Conservation (phyloP, 2,329 filamentous ascomycete species). For the Colletotrichum magnum region DNA sequence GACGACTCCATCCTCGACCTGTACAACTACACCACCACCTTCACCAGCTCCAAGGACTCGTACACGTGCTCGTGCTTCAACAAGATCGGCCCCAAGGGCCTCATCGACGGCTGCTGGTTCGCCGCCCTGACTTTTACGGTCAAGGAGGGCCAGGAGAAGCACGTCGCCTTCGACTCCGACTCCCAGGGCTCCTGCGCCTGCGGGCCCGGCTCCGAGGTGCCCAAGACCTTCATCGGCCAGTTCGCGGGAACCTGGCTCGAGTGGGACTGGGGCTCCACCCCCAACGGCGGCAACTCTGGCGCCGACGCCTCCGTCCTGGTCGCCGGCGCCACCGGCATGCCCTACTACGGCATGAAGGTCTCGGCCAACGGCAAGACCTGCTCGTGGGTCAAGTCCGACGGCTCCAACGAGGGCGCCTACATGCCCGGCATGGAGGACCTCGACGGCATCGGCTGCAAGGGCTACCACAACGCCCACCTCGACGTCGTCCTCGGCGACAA, state of each 20-base stretch:
- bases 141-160: slow-evolving; percentile 51
- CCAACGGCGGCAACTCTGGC: slow-evolving; percentile 65
- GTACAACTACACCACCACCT: slow-evolving; percentile 62
- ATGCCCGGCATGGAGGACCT: slow-evolving; percentile 51
- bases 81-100: slow-evolving; percentile 64
- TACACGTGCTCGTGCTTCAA: slow-evolving; percentile 62
- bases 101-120: slow-evolving; percentile 65
- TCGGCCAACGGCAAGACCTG: slow-evolving; percentile 57
- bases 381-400: slow-evolving; percentile 56
- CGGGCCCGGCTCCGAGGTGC: slow-evolving; percentile 48
- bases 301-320: slow-evolving; percentile 66
- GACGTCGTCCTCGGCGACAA: slow-evolving; percentile 51
- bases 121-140: slow-evolving; percentile 60
- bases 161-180: slow-evolving; percentile 61
- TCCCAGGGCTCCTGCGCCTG: slow-evolving; percentile 65
- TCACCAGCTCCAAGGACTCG: slow-evolving; percentile 54
- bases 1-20: slow-evolving; percentile 50
- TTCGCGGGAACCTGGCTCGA: slow-evolving; percentile 64
- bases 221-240: slow-evolving; percentile 55
- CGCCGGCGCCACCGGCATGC: slow-evolving; percentile 50
- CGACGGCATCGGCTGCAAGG: slow-evolving; percentile 59
- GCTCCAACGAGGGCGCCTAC: slow-evolving; percentile 54
- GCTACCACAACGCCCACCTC: slow-evolving; percentile 48
- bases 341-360: slow-evolving; percentile 55
- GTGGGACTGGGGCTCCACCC: slow-evolving; percentile 61